phyloP scores from a whole-genome alignment of 176 grass and related monocot genomes.

The Themeda triandra region DNA sequence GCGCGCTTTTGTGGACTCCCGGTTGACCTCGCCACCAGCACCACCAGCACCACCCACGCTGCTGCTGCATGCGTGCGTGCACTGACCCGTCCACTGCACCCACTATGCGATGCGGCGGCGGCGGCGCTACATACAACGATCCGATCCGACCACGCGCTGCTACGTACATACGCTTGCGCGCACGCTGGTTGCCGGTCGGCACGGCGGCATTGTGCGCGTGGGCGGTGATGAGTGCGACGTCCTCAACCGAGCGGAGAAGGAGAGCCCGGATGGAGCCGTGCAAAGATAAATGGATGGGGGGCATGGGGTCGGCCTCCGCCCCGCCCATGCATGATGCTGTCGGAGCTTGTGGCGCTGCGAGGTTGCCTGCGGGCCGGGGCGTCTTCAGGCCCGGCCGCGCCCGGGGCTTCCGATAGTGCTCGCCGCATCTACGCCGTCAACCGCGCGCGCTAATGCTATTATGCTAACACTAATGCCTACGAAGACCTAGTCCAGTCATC shows the following conservation, averaged over 20 bases:
- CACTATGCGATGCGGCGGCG: not conserved
- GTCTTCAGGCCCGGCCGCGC: too few species aligned
- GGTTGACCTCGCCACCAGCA: slow-evolving; percentile 15
- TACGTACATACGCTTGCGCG: too few species aligned
- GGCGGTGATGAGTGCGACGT: not conserved
- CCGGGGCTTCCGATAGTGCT: not conserved
- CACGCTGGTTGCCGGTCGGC: too few species aligned
- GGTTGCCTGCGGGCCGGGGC: slow-evolving; percentile 25
- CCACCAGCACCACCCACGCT: not conserved
- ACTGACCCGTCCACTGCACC: slow-evolving; percentile 2
- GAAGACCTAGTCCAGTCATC: too few species aligned
- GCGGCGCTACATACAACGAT: not conserved
- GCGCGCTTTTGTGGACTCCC: not conserved
- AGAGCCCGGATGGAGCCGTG: too few species aligned
- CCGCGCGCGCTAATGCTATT: too few species aligned
- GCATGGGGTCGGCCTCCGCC: not conserved
- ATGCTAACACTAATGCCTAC: too few species aligned
- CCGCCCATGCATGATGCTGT: not conserved
- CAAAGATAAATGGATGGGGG: not conserved
- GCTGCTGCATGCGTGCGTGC: not conserved
- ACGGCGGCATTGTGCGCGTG: not conserved
- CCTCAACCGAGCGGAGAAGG: not conserved
- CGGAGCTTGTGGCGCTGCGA: slow-evolving; percentile 15
- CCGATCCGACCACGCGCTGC: too few species aligned
- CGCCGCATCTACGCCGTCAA: not conserved